Evolutionary conservation across 768 basidiomycete species (phyloP), one percentile per base, ranked within the genome.

Genomic region (Boletus rubescentipes): DNA sequence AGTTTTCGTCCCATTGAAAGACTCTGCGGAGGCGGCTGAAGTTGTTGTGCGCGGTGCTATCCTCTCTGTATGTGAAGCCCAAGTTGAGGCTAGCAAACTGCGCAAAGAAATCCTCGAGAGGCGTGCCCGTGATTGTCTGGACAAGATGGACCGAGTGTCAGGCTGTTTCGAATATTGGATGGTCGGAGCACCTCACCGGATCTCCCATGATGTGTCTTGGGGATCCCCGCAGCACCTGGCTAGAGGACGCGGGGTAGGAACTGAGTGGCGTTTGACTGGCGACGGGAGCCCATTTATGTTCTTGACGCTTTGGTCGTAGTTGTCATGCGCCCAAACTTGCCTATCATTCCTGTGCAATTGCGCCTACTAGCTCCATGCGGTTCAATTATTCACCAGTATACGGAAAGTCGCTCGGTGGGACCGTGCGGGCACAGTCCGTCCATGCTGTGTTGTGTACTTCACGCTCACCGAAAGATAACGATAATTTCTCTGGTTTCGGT

Each of bases 41-140:
- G 52, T 71, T 69, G 32, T 16, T 20, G 30, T 58, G 55, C 1
- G 67, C 67, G 7, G 65, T 56, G 14, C 8, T 23, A 26, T 47
- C 26, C 15, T 11, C 12, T 3, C 20, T 31, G 29, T 69, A 68
- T 14, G 46, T 15, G n/a, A 65, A 68, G 0, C 53, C 48, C 2
- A 58, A 38, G 29, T 2, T 7, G 2, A 61, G 54, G 37, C 1
- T 11, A 46, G 59, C 53, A 15, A 62, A 68, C 15, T 37, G 57
- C 10, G 23, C 59, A 41, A 68, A 70, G 51, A 71, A 70, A 1
- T 41, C 46, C 5, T 61, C 61, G 45, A 70, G 67, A 16, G 68
- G 61, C 9, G 30, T 12, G 49, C 23, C 53, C 60, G 51, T 53
- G 32, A 35, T 15, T 31, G 20, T 36, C 61, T 63, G 32, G 8